Percentiles rank a stretch among this genome's conserved stretches.
Conservation (phyloP, 345 rosid genomes). For the Boechera stricta region DNA sequence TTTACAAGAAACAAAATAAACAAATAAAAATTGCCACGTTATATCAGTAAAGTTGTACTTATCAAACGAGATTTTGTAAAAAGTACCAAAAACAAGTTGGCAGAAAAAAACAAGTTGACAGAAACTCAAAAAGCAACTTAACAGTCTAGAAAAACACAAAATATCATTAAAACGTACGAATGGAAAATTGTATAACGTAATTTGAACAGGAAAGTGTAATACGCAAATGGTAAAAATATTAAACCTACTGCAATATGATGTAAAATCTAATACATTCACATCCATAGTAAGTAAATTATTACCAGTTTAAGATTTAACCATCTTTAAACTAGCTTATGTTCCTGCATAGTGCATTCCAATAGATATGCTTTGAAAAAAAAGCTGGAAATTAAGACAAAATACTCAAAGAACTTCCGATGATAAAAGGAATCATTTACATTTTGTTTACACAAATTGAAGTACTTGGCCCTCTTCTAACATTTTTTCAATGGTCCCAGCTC, state of each 20-base stretch:
- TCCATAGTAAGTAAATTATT: not conserved
- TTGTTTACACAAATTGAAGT: not conserved
- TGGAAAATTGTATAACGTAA: not conserved
- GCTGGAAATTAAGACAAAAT: not conserved
- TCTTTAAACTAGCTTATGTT: not conserved
- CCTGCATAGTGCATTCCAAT: not conserved
- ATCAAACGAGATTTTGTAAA: slow-evolving; percentile 13
- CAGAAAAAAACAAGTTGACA: slow-evolving; percentile 39
- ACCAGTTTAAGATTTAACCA: not conserved
- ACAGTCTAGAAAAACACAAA: slow-evolving; percentile 25
- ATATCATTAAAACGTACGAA: slow-evolving; percentile 6
- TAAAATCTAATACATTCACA: not conserved
- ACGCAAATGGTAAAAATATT: not conserved
- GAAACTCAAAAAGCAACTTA: slow-evolving; percentile 35
- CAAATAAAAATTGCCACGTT: not conserved
- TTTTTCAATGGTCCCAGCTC: slow-evolving; percentile 21
- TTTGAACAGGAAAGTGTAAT: not conserved
- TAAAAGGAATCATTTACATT: slow-evolving; percentile 33
- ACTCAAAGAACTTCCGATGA: not conserved
- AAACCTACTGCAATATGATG: not conserved
- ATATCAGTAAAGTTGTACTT: too few species aligned
- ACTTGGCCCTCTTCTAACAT: slow-evolving; percentile 24
- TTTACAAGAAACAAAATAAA: not conserved
- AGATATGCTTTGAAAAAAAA: not conserved
- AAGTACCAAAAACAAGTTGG: slow-evolving; percentile 32